Conservation (phyloP, 495 filamentous ascomycete genomes). For the Aspergillus sclerotiicarbonarius region DNA sequence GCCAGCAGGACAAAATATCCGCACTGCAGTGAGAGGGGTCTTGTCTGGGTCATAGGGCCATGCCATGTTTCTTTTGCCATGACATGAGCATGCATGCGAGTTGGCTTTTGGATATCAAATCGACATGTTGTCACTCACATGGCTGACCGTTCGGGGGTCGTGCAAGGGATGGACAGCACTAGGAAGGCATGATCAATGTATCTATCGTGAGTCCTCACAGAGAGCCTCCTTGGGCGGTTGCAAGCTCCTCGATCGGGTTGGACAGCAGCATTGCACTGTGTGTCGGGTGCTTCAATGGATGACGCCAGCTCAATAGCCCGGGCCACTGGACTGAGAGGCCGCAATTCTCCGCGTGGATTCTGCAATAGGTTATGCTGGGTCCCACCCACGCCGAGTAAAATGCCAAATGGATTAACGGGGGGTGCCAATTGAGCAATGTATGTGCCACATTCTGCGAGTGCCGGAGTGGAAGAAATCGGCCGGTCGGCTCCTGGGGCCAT, state of each 20-base stretch:
- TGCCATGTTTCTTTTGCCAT: conserved; percentile 1
- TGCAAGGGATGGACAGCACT: neutral
- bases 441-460: neutral
- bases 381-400: conserved; percentile 14
- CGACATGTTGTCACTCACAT: neutral
- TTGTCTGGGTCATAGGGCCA: conserved; percentile 1
- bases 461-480: neutral
- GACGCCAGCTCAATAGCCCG: conserved; percentile 21
- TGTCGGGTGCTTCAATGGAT: conserved; percentile 15
- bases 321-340: conserved; percentile 19
- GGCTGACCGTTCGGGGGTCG: neutral
- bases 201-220: neutral
- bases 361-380: conserved; percentile 8
- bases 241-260: neutral
- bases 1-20: neutral
- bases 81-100: conserved; percentile 10
- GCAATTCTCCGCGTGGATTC: conserved; percentile 22
- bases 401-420: neutral
- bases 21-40: neutral
- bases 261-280: neutral
- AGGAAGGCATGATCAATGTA: neutral
- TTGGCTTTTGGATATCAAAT: neutral
- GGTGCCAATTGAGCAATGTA: neutral
- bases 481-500: conserved; percentile 4
- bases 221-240: neutral